phyloP scores from a whole-genome alignment of 2,329 filamentous ascomycete genomes.

The Apiospora aurea region DNA sequence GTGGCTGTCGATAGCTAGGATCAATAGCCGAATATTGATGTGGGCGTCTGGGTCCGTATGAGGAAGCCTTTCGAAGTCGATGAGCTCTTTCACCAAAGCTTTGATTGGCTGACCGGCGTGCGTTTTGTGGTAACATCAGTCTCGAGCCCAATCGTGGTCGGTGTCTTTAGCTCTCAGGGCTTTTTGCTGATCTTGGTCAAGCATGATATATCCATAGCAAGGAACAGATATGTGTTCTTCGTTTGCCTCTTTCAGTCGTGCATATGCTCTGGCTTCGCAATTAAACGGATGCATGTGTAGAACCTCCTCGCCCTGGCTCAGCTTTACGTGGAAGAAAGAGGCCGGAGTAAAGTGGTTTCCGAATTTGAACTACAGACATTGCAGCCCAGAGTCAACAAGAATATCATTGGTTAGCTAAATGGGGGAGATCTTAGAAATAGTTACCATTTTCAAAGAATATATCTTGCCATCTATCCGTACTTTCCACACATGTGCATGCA shows the following conservation, averaged over 20 bases:
- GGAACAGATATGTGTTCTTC: conserved; percentile 21
- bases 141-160: conserved; percentile 5
- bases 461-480: conserved; percentile 19
- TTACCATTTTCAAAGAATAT: conserved; percentile 29
- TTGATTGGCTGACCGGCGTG: neutral
- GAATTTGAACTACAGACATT: conserved; percentile 17
- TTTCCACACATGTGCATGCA: conserved; percentile 28
- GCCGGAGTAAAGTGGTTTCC: neutral
- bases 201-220: conserved; percentile 21
- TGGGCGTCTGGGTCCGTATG: neutral
- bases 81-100: conserved; percentile 24
- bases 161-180: neutral
- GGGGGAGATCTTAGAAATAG: neutral
- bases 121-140: conserved; percentile 21
- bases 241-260: conserved; percentile 19
- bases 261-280: conserved; percentile 25
- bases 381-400: neutral
- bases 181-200: neutral
- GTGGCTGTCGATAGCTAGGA: neutral
- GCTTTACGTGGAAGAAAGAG: neutral
- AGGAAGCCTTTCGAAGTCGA: neutral
- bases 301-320: conserved; percentile 16
- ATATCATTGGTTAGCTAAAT: neutral
- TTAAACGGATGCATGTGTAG: conserved; percentile 24
- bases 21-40: neutral